A percentile compares a stretch with the other conserved stretches of the same genome.
Evolutionary conservation across 768 basidiomycete species (phyloP).

Genomic region (Pilatotrama ljubarskyi): DNA sequence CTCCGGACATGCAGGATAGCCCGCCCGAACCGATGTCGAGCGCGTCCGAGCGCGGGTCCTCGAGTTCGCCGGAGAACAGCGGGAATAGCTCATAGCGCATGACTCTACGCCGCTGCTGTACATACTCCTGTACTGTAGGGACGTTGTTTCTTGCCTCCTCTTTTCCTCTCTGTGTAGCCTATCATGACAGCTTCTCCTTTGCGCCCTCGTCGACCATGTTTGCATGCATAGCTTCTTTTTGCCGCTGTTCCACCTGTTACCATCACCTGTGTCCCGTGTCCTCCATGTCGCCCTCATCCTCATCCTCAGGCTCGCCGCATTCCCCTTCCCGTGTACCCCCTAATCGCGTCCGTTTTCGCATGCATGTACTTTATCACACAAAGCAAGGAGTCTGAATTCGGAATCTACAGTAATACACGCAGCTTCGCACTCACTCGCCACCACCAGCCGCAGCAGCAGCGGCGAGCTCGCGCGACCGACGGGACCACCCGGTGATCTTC

Average conservation of each 20-base stretch:
- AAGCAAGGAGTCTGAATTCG: conserved; percentile 12
- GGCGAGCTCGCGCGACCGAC: neutral
- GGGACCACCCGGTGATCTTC: conserved; percentile 7
- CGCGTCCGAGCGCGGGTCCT: neutral
- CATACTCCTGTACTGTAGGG: neutral
- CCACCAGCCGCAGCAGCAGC: neutral
- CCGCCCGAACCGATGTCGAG: conserved; percentile 1
- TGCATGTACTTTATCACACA: conserved; percentile 22
- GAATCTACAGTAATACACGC: conserved; percentile 23
- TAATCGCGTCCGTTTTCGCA: conserved; percentile 2
- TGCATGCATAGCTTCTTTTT: neutral
- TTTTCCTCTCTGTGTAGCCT: conserved; percentile 1
- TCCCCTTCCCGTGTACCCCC: neutral
- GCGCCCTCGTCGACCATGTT: neutral
- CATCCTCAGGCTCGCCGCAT: neutral
- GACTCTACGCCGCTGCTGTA: neutral
- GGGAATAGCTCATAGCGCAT: conserved; percentile 13
- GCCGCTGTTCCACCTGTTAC: neutral
- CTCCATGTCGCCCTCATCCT: neutral
- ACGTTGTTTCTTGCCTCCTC: neutral
- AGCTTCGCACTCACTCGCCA: neutral
- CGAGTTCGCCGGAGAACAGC: conserved; percentile 1
- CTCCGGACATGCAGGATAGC: conserved; percentile 2
- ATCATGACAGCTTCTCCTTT: neutral
- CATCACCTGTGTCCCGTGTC: neutral